Percentiles rank a stretch among this genome's conserved stretches.
These are phyloP conservation scores for Trametes meyenii DNA, from an alignment of 768 basidiomycete species.

Conservation along the genomic window DNA sequence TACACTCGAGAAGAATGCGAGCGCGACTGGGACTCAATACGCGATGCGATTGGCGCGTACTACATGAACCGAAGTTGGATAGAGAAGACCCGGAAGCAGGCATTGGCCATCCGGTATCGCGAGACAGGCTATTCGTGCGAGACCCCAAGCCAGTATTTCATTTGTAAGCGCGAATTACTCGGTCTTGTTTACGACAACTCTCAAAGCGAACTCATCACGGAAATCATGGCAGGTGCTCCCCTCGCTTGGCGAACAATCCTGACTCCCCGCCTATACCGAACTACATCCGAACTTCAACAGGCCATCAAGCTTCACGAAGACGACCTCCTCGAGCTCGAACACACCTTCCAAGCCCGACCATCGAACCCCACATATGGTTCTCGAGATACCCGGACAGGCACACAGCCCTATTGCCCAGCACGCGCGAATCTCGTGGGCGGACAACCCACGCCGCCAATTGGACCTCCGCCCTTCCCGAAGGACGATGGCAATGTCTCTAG, in stretches of 20 bases:
- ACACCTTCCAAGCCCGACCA: background rate
- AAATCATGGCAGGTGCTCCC: slow-evolving; percentile 41
- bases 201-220: slow-evolving; percentile 38
- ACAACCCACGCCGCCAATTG: background rate
- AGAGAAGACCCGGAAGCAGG: slow-evolving; percentile 34
- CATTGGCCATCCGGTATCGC: slow-evolving; percentile 33
- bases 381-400: background rate
- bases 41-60: slow-evolving; percentile 31
- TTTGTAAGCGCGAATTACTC: slow-evolving; percentile 36
- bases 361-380: background rate
- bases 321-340: slow-evolving; percentile 1
- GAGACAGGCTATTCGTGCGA: slow-evolving; percentile 32
- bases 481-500: slow-evolving; percentile 7
- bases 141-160: slow-evolving; percentile 40
- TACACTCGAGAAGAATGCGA: slow-evolving; percentile 21
- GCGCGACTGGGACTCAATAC: slow-evolving; percentile 35
- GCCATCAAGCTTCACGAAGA: slow-evolving; percentile 30
- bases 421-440: background rate
- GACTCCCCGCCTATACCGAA: slow-evolving; percentile 2
- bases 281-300: slow-evolving; percentile 20
- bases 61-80: slow-evolving; percentile 39
- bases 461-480: slow-evolving; percentile 22
- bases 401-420: background rate
- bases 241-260: slow-evolving; percentile 32
- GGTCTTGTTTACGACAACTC: slow-evolving; percentile 15